phyloP scores from a whole-genome alignment of 2,329 filamentous ascomycete species.

The Gliomastix tumulicola region DNA sequence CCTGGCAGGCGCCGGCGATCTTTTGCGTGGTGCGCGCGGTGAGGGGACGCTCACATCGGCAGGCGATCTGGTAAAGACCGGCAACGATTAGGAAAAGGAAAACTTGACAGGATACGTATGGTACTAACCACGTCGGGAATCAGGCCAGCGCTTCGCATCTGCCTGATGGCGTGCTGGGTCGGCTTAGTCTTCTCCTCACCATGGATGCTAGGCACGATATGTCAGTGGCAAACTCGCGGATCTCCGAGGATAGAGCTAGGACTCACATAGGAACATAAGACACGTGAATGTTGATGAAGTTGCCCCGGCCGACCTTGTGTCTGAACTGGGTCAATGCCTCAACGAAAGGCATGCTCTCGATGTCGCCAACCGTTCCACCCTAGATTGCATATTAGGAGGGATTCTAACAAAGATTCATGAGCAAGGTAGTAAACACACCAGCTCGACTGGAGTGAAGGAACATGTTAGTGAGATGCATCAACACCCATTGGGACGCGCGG shows the following conservation, averaged over 20 bases:
- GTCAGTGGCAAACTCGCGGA: no score
- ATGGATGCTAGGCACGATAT: no score
- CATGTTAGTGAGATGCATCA: no score
- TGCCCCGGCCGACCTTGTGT: conserved; percentile 63
- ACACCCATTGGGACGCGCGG: no score
- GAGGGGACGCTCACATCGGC: conserved; percentile 75
- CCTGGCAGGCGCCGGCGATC: conserved; percentile 83
- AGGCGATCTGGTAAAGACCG: conserved; percentile 61
- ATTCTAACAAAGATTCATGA: no score
- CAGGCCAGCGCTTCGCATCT: conserved; percentile 74
- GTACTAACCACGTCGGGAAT: conserved; percentile 58
- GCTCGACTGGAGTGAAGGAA: no score
- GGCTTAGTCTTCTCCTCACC: conserved; percentile 93
- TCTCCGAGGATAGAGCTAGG: no score
- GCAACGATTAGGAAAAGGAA: conserved; percentile 2
- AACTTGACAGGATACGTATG: no score
- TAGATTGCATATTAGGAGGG: neutral
- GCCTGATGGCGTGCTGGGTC: conserved; percentile 83
- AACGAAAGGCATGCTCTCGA: conserved; percentile 82
- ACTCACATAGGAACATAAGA: conserved; percentile 84
- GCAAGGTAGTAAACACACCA: no score
- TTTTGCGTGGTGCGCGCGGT: conserved; percentile 72
- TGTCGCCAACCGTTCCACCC: conserved; percentile 63
- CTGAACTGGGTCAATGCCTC: conserved; percentile 78
- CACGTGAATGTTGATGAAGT: conserved; percentile 86